Evolutionary conservation across 2,329 filamentous ascomycete species (phyloP), one percentile per base, ranked within the genome.

Genomic region (Alternaria atra): DNA sequence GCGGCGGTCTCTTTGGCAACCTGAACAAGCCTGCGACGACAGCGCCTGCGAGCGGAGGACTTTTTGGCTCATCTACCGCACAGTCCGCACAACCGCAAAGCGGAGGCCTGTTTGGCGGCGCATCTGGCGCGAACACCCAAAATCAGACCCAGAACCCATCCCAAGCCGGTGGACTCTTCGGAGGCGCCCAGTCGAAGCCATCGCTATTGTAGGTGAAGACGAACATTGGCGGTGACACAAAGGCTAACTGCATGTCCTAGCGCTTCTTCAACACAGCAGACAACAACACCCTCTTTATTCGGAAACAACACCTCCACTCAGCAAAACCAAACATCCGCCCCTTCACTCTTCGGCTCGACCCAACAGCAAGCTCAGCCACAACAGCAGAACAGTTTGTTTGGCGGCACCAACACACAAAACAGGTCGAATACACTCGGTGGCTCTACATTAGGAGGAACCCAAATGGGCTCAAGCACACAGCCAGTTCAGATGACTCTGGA

Each of bases 401-500:
- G 77, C 60, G 71, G 68, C 51, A 73, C 77, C 65, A 61, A 67
- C 37, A 60, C 71, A 13, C 75, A 76, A 40, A 74, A 69, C 56
- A 66, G 68, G 50, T 53, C 72, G 23, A 66, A 73, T n/a, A 59
- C 66, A 17, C 62, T 74, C 10, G 71, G 72, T 39, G 68, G 68
- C 52, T 69, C 67, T 34, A 72, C 69, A 23, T 42, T 72, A 4
- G 65, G 67, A 30, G 66, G 58, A 12, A 61, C 72, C 9, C 71
- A 73, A 17, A 74, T 79, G 55, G 71, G 69, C 29, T 69, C 56
- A 23, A 64, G 39, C 48, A 63, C 73, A 37, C 72, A 74, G 50
- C 66, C 69, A n/a, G 67, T 76, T 13, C 71, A 77, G 55, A 68
- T 71, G 47, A 69, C 69, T 2, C 70, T 74, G 17, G 87, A 87